Base-by-base conservation (phyloP, 306 rosid genomes). In the Prunus dulcis region DNA sequence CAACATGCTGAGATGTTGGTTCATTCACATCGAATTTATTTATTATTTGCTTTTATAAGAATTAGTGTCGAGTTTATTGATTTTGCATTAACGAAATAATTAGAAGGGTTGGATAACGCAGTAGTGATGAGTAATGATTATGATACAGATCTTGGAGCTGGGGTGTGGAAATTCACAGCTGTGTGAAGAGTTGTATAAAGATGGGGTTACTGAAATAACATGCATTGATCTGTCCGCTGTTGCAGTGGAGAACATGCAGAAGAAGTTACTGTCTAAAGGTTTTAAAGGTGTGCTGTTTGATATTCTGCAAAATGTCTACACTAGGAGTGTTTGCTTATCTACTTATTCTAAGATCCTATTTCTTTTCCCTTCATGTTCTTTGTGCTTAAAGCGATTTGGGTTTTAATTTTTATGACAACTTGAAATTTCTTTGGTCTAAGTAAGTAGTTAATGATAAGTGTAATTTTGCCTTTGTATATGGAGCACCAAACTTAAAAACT, bases 81-180 rank as follows among this genome's bases (percentile, higher is more conserved):
- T 61, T 30, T 62, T 67, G 3, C 9, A n/a, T 73, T 17, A 20
- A 34, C 23, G 3, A 28, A 41, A 30, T 20, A 10, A 38, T 10
- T 56, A 22, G 71, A 60, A 20, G 11, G 20, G 79, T 23, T 38
- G 30, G 50, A 57, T 28, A 49, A 49, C 12, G 61, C 28, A 9
- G 9, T 52, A 50, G 52, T 78, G 80, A 83, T 79, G 82, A 34
- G 38, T 71, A 57, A 63, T 74, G 67, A 28, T 15, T 67, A 20
- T 76, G 20, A 15, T 82, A 69, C 82, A 93, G 98, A 87, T 93
- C 3, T 77, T 92, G 79, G 97, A 94, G 81, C 91, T 94, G 73
- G 98, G 98, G 45, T 92, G 96, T 85, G 98, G 98, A 79, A 92
- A 90, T 83, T 94, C 98, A 4, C 93, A 89, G 70, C 55, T 94